These are phyloP conservation scores for Trypanosoma grayi DNA, from an alignment of 208 protist genomes.

Conservation along the genomic window DNA sequence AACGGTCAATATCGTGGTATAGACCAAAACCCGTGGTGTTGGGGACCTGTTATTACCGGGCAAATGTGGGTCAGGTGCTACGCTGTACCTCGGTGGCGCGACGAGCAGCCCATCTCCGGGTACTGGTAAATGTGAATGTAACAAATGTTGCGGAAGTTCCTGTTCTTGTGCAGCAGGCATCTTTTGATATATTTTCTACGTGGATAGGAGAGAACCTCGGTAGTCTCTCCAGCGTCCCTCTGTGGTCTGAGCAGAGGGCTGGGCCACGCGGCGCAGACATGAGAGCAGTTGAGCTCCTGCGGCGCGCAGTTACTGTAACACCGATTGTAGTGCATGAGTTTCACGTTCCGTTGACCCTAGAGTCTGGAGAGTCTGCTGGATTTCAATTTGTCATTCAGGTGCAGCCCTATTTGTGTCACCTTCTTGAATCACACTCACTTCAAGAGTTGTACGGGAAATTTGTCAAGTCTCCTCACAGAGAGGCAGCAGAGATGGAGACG, in stretches of 20 bases:
- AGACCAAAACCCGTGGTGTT: slow-evolving; percentile 18
- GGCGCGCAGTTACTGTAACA: slow-evolving; percentile 53
- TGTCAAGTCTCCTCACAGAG: slow-evolving; percentile 2
- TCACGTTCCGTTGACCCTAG: slow-evolving; percentile 46
- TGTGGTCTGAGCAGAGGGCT: slow-evolving; percentile 44
- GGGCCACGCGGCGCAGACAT: slow-evolving; percentile 46
- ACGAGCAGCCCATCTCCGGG: slow-evolving; percentile 45
- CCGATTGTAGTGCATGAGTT: slow-evolving; percentile 54
- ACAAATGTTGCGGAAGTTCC: slow-evolving; percentile 44
- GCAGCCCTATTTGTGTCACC: slow-evolving; percentile 66
- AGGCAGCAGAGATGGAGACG: slow-evolving; percentile 1
- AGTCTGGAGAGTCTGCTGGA: slow-evolving; percentile 63
- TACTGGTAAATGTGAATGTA: slow-evolving; percentile 60
- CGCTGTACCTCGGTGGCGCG: slow-evolving; percentile 48
- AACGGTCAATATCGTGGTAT: slow-evolving; percentile 10
- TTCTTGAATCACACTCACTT: slow-evolving; percentile 57
- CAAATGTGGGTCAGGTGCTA: slow-evolving; percentile 34
- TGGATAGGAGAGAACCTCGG: slow-evolving; percentile 25
- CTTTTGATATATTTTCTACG: slow-evolving; percentile 72
- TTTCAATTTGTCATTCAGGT: slow-evolving; percentile 83
- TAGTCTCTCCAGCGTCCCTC: slow-evolving; percentile 4
- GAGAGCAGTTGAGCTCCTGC: slow-evolving; percentile 50
- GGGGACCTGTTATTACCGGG: slow-evolving; percentile 50
- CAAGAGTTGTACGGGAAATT: slow-evolving; percentile 51
- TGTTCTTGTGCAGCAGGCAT: slow-evolving; percentile 45